Evolutionary conservation across 345 rosid genomes (phyloP), one percentile per base, ranked within the genome.

Genomic region (Noccaea bulbosa): DNA sequence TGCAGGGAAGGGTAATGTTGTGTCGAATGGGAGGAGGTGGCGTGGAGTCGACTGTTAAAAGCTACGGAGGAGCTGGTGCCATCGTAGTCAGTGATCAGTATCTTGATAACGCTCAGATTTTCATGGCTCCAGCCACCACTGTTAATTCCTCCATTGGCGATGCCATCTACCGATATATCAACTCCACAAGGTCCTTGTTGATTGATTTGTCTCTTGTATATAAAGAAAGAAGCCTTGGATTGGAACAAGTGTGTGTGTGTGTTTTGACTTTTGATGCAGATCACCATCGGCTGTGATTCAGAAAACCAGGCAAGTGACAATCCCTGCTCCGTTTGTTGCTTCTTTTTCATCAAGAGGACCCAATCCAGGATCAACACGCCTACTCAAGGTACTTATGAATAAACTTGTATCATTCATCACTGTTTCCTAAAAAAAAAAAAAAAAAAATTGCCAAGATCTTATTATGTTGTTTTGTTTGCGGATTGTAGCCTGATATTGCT

Each of bases 301-400:
- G 79, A 79, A 62, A 67, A 78, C 92, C 7, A 58, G 83, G 40
- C 85, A 88, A 86, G 76, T 83, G 4, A 73, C 56, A 39, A 38
- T 81, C 57, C 82, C 81, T 3, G 98, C 98, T 65, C 97, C 98
- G 0, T 85, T 87, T 63, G 37, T 80, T 63, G 97, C 92, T 66
- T 90, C 97, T 0, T 93, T 93, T 79, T 93, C 98, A 67, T 90
- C 97, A 39, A 78, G 98, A 47, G 98, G 96, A 56, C 98, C 98
- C 32, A 93, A 85, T 73, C 89, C 96, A 16, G 89, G 86, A 57
- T 84, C 96, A 38, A 65, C 20, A 38, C 85, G 74, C 52, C 64
- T 93, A 70, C 96, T 93, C 70, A 93, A 93, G 96, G 97, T 87
- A 41, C 7, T 3, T 87, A 17, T 11, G 0, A 15, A 11, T 39